phyloP scores from a whole-genome alignment of 1,284 basidiomycete genomes.

The Butyriboletus appendiculatus region DNA sequence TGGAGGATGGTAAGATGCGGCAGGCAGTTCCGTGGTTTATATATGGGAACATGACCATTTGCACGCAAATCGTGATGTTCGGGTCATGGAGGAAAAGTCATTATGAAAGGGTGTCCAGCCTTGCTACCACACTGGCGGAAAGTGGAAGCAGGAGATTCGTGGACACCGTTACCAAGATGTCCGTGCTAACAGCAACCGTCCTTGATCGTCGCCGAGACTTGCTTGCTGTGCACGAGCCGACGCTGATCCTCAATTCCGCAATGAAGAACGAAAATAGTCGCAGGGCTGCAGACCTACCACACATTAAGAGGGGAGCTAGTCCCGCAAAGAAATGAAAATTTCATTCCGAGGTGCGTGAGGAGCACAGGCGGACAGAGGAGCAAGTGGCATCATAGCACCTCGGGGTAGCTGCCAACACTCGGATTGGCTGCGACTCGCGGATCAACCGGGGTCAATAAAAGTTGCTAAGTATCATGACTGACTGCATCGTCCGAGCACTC shows the following conservation, averaged over 20 bases:
- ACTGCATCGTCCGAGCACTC: constrained; percentile 1
- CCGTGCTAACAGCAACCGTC: constrained; percentile 30
- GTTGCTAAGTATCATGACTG: constrained; percentile 7
- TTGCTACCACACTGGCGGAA: constrained; percentile 25
- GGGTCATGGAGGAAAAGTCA: constrained; percentile 12
- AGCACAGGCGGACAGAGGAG: constrained; percentile 11
- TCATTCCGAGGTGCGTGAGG: constrained; percentile 26
- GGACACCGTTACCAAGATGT: constrained; percentile 33
- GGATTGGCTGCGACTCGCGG: constrained; percentile 25
- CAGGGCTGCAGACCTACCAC: constrained; percentile 8
- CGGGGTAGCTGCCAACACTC: constrained; percentile 10
- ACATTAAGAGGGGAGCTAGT: constrained; percentile 13
- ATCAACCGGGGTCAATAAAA: constrained; percentile 27
- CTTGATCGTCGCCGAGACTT: constrained; percentile 34
- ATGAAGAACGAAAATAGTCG: constrained; percentile 11
- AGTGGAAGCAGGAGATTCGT: constrained; percentile 22
- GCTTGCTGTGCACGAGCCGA: constrained; percentile 36
- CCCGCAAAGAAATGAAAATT: constrained; percentile 18
- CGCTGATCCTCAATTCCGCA: constrained; percentile 27
- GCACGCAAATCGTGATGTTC: constrained; percentile 26
- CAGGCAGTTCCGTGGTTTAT: constrained; percentile 22
- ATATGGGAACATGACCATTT: constrained; percentile 27
- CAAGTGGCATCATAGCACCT: constrained; percentile 3
- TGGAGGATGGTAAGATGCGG: constrained; percentile 8
- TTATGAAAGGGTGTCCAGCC: constrained; percentile 32